Conservation (phyloP, 2,329 filamentous ascomycete species). For the Fusarium keratoplasticum region DNA sequence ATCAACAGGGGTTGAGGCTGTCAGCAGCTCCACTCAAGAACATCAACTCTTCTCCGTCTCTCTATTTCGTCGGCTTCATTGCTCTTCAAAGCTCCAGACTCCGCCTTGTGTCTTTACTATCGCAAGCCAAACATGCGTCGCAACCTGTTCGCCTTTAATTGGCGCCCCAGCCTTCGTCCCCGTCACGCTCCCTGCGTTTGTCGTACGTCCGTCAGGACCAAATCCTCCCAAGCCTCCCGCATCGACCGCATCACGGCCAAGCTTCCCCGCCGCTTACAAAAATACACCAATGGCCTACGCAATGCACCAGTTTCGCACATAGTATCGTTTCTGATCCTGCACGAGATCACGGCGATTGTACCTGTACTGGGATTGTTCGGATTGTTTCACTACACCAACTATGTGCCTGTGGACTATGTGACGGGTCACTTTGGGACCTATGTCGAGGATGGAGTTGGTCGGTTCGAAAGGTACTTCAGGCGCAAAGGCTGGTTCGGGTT, state of each 20-base stretch:
- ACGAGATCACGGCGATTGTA: slow-evolving; percentile 89
- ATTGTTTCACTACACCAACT: slow-evolving; percentile 82
- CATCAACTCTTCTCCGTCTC: neutral
- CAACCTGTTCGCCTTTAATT: slow-evolving; percentile 32
- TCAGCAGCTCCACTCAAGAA: slow-evolving; percentile 31
- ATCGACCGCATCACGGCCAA: slow-evolving; percentile 61
- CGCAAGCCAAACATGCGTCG: slow-evolving; percentile 40
- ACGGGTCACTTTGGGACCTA: slow-evolving; percentile 62
- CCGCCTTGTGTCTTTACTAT: neutral
- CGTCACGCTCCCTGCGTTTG: slow-evolving; percentile 15
- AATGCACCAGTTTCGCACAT: slow-evolving; percentile 85
- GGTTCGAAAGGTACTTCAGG: slow-evolving; percentile 81
- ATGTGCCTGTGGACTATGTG: slow-evolving; percentile 72
- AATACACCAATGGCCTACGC: slow-evolving; percentile 76
- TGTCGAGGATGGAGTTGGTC: slow-evolving; percentile 72
- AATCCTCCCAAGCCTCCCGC: slow-evolving; percentile 51
- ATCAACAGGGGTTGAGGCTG: neutral
- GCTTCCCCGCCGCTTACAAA: slow-evolving; percentile 75
- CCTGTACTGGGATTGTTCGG: slow-evolving; percentile 81
- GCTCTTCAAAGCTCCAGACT: neutral
- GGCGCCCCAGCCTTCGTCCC: slow-evolving; percentile 33
- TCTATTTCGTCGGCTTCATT: neutral
- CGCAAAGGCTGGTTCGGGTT: slow-evolving; percentile 86
- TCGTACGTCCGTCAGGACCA: slow-evolving; percentile 22
- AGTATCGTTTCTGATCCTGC: slow-evolving; percentile 86